A percentile compares a stretch with the other conserved stretches of the same genome.
Conservation (phyloP, 1,284 basidiomycete genomes). For the Afroboletus lepidellus region DNA sequence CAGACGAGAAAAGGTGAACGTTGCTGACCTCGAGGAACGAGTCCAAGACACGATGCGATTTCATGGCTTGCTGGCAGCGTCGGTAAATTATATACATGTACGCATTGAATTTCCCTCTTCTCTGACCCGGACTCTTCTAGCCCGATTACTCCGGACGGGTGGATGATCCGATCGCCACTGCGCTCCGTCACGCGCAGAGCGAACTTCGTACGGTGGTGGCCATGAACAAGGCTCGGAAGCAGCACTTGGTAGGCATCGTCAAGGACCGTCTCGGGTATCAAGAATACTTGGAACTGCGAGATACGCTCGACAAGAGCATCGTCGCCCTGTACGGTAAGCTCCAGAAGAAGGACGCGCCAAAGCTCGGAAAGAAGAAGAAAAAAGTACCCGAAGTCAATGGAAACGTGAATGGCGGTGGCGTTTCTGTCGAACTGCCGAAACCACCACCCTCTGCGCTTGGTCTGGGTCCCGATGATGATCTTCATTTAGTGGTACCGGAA, state of each 20-base stretch:
- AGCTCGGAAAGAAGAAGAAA: slow-evolving; percentile 69
- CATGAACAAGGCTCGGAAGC: slow-evolving; percentile 81
- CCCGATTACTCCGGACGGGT: slow-evolving; percentile 76
- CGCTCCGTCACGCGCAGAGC: slow-evolving; percentile 86
- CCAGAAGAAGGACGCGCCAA: slow-evolving; percentile 72
- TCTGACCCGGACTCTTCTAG: slow-evolving; percentile 40
- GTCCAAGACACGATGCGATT: slow-evolving; percentile 70
- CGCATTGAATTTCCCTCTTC: background rate
- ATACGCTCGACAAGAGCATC: slow-evolving; percentile 83
- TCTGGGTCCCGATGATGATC: slow-evolving; percentile 64
- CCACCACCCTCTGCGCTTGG: slow-evolving; percentile 67
- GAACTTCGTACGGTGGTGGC: slow-evolving; percentile 75
- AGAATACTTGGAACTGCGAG: slow-evolving; percentile 80
- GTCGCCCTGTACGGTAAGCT: slow-evolving; percentile 66
- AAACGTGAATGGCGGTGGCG: slow-evolving; percentile 33
- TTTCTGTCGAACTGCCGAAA: slow-evolving; percentile 35
- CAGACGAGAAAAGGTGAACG: slow-evolving; percentile 70
- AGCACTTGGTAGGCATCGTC: slow-evolving; percentile 74
- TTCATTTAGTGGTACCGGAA: slow-evolving; percentile 65
- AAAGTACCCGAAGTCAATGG: slow-evolving; percentile 47
- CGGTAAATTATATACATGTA: slow-evolving; percentile 42
- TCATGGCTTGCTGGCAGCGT: slow-evolving; percentile 59
- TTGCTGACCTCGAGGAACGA: slow-evolving; percentile 66
- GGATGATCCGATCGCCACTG: slow-evolving; percentile 91
- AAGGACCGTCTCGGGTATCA: slow-evolving; percentile 86